Base-by-base conservation (phyloP, 805 yeast species). In the Saccharomycopsis selenospora region DNA sequence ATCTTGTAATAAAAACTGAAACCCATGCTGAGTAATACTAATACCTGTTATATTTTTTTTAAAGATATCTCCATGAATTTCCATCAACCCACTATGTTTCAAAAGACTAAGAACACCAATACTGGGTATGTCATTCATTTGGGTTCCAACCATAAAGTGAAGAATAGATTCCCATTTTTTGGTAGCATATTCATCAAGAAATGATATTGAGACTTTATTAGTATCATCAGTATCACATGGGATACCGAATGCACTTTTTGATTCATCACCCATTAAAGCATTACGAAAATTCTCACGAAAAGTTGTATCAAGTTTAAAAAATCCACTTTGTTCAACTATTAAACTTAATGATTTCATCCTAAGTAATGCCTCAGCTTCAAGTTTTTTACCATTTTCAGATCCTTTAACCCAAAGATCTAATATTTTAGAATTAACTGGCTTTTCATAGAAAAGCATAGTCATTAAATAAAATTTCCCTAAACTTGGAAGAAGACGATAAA, bases 81-180 rank as follows among this genome's bases (percentile, higher is more conserved):
- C 95, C 96, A 93, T 90, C 46, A 93, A 70, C 2, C 91, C 91
- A 53, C 95, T 83, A 67, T 81, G 88, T 54, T 77, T 75, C 43
- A 93, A 69, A 24, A 93, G 69, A 14, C 80, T 75, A 44, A 93
- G 69, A 0, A 91, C 97, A 14, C 91, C 90, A n/a, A 75, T 73
- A 43, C 90, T 82, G 2, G 96, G 96, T 2, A 77, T 67, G 14
- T 71, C 73, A 8, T 76, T 71, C 42, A 82, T 67, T 45, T 86
- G 85, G 0, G 97, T 87, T 1, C 98, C 96, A 40, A 93, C 99
- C 98, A 93, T 91, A 68, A 83, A 93, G 70, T 93, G 98, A 57
- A 93, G 70, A 56, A 93, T 91, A 5, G 87, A 79, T 62, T 93
- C 99, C 99, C 99, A 93, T 61, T 85, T 88, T 42, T 74, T 76